Evolutionary conservation across 805 yeast genomes (phyloP).

Genomic region (Zygosaccharomyces gambellarensis): DNA sequence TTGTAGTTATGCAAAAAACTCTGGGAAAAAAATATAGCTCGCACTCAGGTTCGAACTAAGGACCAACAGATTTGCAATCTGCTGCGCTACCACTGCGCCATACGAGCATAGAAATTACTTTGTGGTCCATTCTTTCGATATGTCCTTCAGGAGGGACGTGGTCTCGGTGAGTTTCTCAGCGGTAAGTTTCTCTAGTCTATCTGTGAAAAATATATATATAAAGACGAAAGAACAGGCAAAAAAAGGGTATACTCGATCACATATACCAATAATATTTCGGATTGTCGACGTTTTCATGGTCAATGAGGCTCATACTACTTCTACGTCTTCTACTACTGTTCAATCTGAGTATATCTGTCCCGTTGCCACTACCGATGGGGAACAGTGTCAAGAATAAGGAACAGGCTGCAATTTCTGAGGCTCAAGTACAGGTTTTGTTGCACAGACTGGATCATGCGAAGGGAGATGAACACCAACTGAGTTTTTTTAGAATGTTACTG

Average conservation of each 20-base stretch:
- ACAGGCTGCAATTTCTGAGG: not conserved
- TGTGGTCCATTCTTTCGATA: not conserved
- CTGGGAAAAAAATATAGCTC: conserved; percentile 54
- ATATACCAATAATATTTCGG: no score
- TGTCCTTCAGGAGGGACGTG: not conserved
- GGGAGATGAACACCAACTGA: conserved; percentile 5
- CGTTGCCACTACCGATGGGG: not conserved
- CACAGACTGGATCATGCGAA: conserved; percentile 8
- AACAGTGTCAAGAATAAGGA: not conserved
- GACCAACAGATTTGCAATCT: conserved; percentile 99
- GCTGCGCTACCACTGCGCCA: conserved; percentile 99
- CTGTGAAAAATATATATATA: no score
- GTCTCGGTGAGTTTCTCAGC: not conserved
- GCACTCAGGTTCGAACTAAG: conserved; percentile 94
- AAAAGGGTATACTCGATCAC: no score
- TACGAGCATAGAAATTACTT: conserved; percentile 42
- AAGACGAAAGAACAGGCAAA: no score
- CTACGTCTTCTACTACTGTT: not conserved
- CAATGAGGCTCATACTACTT: not conserved
- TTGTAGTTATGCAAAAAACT: conserved; percentile 5
- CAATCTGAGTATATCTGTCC: not conserved
- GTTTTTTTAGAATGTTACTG: conserved; percentile 5
- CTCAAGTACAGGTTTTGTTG: conserved; percentile 1
- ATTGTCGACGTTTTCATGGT: not conserved
- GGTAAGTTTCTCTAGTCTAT: not conserved